Evolutionary conservation across 108 stramenopile species (phyloP), one percentile per base, ranked within the genome.

Genomic region (Cyclotella kingstonii): DNA sequence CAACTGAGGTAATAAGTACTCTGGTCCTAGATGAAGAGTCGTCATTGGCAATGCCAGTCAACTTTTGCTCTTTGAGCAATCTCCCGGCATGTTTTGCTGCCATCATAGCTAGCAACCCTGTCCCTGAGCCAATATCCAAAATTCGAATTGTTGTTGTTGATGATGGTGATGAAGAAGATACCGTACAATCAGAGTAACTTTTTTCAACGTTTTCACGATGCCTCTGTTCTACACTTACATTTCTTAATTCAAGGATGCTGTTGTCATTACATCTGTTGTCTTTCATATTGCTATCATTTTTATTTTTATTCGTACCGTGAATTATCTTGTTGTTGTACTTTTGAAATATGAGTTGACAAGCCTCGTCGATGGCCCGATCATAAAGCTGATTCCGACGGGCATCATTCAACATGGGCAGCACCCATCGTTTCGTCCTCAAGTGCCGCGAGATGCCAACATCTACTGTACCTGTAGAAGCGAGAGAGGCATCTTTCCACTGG

Each of bases 391-490:
- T 93, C 2, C 91, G 78, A 8, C 58, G 33, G 31, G 54, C 43
- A 71, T 93, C 91, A 48, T 93, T 93, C 25, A 93, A 71, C 91
- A 93, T 93, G 47, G 91, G 91, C 27, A 93, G 76, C 11, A 82
- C 70, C 91, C 91, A 93, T 64, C 52, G 71, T 55, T 93, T 93
- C 17, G 91, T 88, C 17, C 79, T 60, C 17, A 93, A 61, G 49
- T 89, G 87, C 14, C 81, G 70, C 12, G 57, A 26, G 17, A 84
- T 54, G 23, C 68, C 75, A 6, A 34, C 10, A n/a, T 76, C 75
- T 0, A 65, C 70, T 52, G 34, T 38, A 33, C 19, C 11, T 9
- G 46, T 33, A 33, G 42, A 22, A n/a, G 75, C 30, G 18, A 30
- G 2, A 3, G 57, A 45, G 14, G 57, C 65, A 45, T 67, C 59